Conservation (phyloP, 495 filamentous ascomycete species). For the Poronia punctata region DNA sequence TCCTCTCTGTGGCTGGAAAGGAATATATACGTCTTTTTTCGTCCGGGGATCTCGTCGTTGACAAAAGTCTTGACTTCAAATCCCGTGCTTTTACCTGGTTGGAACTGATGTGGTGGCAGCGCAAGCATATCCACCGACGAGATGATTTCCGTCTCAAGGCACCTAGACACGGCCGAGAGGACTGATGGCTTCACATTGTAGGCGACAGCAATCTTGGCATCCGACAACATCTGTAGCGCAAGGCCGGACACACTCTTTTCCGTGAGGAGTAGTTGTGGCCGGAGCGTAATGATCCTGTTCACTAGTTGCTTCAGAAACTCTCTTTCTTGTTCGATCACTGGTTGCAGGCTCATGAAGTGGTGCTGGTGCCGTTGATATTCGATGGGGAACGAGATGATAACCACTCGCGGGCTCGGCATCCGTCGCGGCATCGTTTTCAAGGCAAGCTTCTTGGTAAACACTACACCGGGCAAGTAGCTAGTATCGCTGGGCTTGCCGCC, state of each 20-base stretch:
- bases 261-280: slow-evolving; percentile 78
- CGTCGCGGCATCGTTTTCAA: slow-evolving; percentile 91
- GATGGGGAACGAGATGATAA: slow-evolving; percentile 91
- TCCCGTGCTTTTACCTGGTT: slow-evolving; percentile 69
- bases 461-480: slow-evolving; percentile 87
- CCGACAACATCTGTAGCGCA: slow-evolving; percentile 77
- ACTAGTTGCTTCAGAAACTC: slow-evolving; percentile 92
- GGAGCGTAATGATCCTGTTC: slow-evolving; percentile 79
- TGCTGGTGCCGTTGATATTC: slow-evolving; percentile 93
- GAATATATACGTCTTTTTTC: slow-evolving; percentile 92
- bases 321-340: slow-evolving; percentile 92
- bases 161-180: slow-evolving; percentile 87
- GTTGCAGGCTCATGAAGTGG: slow-evolving; percentile 97
- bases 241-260: slow-evolving; percentile 86
- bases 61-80: slow-evolving; percentile 96
- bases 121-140: slow-evolving; percentile 93
- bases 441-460: slow-evolving; percentile 94
- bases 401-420: slow-evolving; percentile 75
- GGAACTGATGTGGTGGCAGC: slow-evolving; percentile 51
- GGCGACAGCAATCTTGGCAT: slow-evolving; percentile 82
- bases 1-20: slow-evolving; percentile 88
- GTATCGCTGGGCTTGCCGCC: slow-evolving; percentile 88
- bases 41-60: slow-evolving; percentile 58
- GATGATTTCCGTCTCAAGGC: slow-evolving; percentile 82
- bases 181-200: slow-evolving; percentile 97